Conservation (phyloP, 2,329 filamentous ascomycete species). For the Ilyonectria mors-panacis region DNA sequence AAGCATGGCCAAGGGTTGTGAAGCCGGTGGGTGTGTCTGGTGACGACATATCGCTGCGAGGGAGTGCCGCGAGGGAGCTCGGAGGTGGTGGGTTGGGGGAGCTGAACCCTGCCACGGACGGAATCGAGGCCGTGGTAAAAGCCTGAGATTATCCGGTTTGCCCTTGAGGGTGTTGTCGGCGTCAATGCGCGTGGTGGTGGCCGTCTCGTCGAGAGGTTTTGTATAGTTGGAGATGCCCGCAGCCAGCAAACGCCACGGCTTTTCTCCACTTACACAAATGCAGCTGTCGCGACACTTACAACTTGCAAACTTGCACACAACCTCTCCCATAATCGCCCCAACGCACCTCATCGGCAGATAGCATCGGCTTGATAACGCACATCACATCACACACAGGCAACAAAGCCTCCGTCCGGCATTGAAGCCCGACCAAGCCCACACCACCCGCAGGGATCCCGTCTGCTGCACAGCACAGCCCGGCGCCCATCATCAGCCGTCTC, state of each 20-base stretch:
- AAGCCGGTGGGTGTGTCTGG: neutral
- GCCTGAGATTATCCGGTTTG: neutral
- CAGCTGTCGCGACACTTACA: neutral
- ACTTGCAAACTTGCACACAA: neutral
- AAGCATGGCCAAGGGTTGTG: no score
- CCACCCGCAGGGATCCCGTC: slow-evolving; percentile 41
- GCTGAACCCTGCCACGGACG: slow-evolving; percentile 16
- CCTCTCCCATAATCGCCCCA: neutral
- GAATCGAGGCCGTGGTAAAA: slow-evolving; percentile 20
- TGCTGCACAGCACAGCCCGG: slow-evolving; percentile 33
- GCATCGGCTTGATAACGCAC: slow-evolving; percentile 11
- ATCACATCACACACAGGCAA: neutral
- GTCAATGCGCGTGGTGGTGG: neutral
- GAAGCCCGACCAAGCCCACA: slow-evolving; percentile 30
- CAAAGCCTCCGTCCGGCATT: slow-evolving; percentile 25
- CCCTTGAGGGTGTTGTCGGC: neutral
- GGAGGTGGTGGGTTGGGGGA: slow-evolving; percentile 44
- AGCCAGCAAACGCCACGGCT: neutral
- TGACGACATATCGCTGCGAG: neutral
- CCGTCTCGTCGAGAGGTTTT: neutral
- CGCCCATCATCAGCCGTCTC: slow-evolving; percentile 7
- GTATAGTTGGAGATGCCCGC: slow-evolving; percentile 13
- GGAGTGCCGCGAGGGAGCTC: neutral
- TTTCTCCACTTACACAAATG: slow-evolving; percentile 5
- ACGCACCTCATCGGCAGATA: slow-evolving; percentile 9